phyloP scores from a whole-genome alignment of 441 rosid species.

The Rhodomyrtus psidioides region DNA sequence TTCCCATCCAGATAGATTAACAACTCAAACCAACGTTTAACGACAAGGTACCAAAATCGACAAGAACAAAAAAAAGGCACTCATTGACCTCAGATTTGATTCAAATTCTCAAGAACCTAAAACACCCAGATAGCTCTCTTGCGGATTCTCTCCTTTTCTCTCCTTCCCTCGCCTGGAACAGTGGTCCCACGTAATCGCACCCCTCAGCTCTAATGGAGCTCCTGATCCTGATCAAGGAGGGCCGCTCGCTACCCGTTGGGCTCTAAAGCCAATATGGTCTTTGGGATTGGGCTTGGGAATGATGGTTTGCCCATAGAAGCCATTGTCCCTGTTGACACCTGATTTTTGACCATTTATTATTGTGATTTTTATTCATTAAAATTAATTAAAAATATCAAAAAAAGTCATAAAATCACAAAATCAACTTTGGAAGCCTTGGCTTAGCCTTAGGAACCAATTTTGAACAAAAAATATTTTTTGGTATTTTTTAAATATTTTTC shows the following conservation, averaged over 20 bases:
- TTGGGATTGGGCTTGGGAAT: not conserved
- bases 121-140: constrained; percentile 9
- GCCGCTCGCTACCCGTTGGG: not conserved
- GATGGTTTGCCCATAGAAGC: not conserved
- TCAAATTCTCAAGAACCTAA: constrained; percentile 27
- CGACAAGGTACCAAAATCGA: not conserved
- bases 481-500: no score
- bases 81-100: constrained; percentile 48
- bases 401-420: no score
- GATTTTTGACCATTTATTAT: no score
- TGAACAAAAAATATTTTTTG: no score
- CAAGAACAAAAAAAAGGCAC: constrained; percentile 7
- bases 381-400: no score
- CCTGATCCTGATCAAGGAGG: not conserved
- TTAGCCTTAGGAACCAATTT: no score
- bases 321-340: no score
- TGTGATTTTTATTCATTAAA: no score
- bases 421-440: no score
- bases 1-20: not conserved
- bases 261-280: not conserved
- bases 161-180: not conserved
- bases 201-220: not conserved
- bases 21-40: constrained; percentile 1
- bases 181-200: not conserved
- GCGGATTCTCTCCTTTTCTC: constrained; percentile 8